Evolutionary conservation across 768 basidiomycete species (phyloP).

Genomic region (Russula foetens): DNA sequence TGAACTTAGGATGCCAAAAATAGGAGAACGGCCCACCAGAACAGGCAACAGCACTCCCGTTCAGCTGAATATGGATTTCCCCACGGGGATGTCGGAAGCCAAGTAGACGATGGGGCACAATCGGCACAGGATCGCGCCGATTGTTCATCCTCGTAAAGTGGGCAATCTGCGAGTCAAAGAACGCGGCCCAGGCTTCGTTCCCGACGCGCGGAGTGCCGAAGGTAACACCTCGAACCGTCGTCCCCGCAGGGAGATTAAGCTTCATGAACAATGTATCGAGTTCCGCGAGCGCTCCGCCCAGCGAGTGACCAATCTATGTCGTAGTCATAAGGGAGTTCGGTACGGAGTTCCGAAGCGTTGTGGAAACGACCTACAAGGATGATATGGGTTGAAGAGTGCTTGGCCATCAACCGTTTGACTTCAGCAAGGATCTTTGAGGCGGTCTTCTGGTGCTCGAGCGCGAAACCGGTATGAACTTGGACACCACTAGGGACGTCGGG

Average conservation of each 20-base stretch:
- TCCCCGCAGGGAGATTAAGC: slow-evolving; percentile 11
- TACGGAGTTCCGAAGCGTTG: neutral
- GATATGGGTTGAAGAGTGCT: slow-evolving; percentile 1
- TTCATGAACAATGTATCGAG: slow-evolving; percentile 15
- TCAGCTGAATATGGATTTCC: slow-evolving; percentile 12
- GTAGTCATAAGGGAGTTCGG: neutral
- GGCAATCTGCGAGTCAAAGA: slow-evolving; percentile 14
- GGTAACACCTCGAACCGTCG: slow-evolving; percentile 12
- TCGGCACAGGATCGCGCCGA: slow-evolving; percentile 10
- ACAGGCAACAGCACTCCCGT: slow-evolving; percentile 10
- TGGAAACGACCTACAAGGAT: slow-evolving; percentile 1
- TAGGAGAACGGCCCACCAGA: neutral
- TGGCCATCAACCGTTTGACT: slow-evolving; percentile 2
- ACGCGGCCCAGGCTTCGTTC: slow-evolving; percentile 8
- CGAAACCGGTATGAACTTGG: slow-evolving; percentile 11
- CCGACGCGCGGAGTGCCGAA: slow-evolving; percentile 18
- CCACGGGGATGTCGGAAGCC: slow-evolving; percentile 9
- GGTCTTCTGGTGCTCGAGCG: slow-evolving; percentile 11
- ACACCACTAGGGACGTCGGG: slow-evolving; percentile 3
- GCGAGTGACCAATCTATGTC: slow-evolving; percentile 13
- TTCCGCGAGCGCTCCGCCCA: slow-evolving; percentile 17
- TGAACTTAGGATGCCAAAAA: too few relatives aligned
- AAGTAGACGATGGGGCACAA: slow-evolving; percentile 13
- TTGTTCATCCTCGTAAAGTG: slow-evolving; percentile 18
- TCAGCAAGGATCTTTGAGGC: slow-evolving; percentile 9